Evolutionary conservation across 2,329 filamentous ascomycete species (phyloP), one percentile per base, ranked within the genome.

Genomic region (Phaeophleospora eucalypticola): DNA sequence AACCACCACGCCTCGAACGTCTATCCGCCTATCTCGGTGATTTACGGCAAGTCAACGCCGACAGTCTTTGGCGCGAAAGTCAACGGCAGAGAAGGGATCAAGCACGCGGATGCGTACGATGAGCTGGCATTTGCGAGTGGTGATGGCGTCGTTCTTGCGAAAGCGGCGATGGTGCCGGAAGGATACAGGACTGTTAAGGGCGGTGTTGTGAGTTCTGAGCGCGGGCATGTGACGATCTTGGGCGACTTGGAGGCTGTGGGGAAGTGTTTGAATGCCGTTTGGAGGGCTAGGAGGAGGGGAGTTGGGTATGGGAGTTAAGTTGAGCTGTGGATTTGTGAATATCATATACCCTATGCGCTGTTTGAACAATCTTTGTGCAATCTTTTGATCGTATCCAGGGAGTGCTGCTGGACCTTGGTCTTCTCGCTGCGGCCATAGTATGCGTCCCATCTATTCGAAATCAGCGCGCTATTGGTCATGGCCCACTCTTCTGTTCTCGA

Each of bases 91-190:
- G 89, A 91, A 44, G 82, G 78, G 0, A 95, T 96, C 56, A 79
- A 82, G 41, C 81, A 82, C 51, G 73, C 81, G 0, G 88, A 94
- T 65, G 84, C 82, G 0, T 96, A 95, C 64, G 89, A 95, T 55
- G 84, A 94, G 58, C 75, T 97, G 2, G 80, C 88, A 0, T 96
- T 96, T 69, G 85, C 86, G 0, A 84, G 84, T 17, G 89, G 90
- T 2, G 90, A 97, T 63, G 91, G 90, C 0, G 90, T 97, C 0
- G 89, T 91, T 45, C 76, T 96, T 4, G 87, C 90, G 0, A 81
- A 81, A 41, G 87, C 91, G 51, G 86, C 89, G 0, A 91, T 94
- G 87, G 68, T 94, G 36, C 90, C 90, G 0, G 71, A 79, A 2
- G 89, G 89, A 0, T 96, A 95, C 64, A 76, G 79, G 40, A 74